Conservation (phyloP, 306 rosid species). For the Cucurbita ficifolia region DNA sequence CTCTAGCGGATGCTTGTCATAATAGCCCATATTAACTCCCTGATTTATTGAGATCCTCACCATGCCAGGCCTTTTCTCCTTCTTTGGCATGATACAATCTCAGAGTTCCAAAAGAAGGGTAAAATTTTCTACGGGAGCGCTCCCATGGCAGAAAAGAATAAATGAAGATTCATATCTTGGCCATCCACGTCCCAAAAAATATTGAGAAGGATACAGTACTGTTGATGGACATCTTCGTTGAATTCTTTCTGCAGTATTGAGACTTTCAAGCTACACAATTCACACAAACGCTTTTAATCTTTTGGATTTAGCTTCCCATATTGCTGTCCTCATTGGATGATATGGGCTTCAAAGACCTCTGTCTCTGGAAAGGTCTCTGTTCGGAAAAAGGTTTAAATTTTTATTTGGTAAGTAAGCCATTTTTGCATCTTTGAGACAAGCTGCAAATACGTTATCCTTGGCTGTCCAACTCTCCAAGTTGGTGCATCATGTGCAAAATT, state of each 20-base stretch:
- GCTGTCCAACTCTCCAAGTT: too few relatives aligned
- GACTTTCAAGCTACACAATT: background rate
- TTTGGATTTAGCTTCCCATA: background rate
- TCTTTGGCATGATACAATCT: too few relatives aligned
- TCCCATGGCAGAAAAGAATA: background rate
- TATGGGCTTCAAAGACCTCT: too few relatives aligned
- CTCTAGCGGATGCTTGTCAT: background rate
- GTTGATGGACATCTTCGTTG: background rate
- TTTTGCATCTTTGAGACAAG: too few relatives aligned
- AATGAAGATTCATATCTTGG: background rate
- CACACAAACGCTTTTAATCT: background rate
- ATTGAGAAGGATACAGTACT: background rate
- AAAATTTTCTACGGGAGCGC: too few relatives aligned
- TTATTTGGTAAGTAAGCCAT: too few relatives aligned
- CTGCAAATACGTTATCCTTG: too few relatives aligned
- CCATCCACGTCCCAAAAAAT: background rate
- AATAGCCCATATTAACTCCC: background rate
- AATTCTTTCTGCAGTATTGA: background rate
- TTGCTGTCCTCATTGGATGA: too few relatives aligned
- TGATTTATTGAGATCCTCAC: background rate
- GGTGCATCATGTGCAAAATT: too few relatives aligned
- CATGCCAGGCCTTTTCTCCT: background rate
- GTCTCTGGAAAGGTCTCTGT: too few relatives aligned
- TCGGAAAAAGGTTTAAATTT: too few relatives aligned
- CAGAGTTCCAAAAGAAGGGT: too few relatives aligned